phyloP scores from a whole-genome alignment of 225 moss, liverwort and hornwort genomes.

The Sphagnum tenellum region DNA sequence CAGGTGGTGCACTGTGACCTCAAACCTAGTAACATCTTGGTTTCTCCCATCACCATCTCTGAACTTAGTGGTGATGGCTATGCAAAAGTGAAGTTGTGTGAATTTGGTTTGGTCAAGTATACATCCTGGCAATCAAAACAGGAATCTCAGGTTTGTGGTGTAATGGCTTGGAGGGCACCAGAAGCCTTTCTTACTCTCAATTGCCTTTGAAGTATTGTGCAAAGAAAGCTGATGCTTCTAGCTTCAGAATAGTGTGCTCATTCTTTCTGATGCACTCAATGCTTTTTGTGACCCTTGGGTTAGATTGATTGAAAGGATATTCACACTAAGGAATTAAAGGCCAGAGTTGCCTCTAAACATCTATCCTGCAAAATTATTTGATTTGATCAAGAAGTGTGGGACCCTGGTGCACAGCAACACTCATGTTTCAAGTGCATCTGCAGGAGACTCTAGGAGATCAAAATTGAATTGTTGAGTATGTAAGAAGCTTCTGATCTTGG shows the following conservation, averaged over 20 bases:
- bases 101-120: constrained; percentile 12
- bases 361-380: background rate
- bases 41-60: background rate
- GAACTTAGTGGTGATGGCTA: constrained; percentile 8
- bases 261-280: too few relatives aligned
- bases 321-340: background rate
- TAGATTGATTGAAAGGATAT: background rate
- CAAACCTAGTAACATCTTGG: constrained; percentile 8
- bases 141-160: constrained; percentile 3
- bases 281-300: background rate
- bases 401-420: background rate
- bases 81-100: constrained; percentile 8
- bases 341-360: background rate
- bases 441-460: background rate
- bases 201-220: background rate
- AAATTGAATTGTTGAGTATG: too few relatives aligned
- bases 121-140: background rate
- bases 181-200: constrained; percentile 1
- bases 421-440: background rate
- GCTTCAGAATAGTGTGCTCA: constrained; percentile 8
- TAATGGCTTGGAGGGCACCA: constrained; percentile 7
- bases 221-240: constrained; percentile 21
- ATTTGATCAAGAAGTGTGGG: background rate
- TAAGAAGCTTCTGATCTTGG: too few relatives aligned
- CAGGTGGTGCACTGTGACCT: constrained; percentile 2